These are phyloP conservation scores for Fusarium chaquense DNA, from an alignment of 2,329 filamentous ascomycete genomes.

Conservation along the genomic window DNA sequence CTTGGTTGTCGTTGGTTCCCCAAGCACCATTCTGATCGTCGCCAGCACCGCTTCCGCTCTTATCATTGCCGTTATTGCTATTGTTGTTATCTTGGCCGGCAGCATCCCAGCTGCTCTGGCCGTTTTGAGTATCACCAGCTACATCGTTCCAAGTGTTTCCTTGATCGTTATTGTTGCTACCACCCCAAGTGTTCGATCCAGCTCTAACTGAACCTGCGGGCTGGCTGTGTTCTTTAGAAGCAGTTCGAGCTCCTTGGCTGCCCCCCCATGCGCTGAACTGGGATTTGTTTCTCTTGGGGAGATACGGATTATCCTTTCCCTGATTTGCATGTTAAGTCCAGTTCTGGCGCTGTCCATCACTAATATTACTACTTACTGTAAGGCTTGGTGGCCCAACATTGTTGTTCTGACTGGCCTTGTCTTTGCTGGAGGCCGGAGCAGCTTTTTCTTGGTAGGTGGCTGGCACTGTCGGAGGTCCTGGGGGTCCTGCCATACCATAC, in stretches of 20 bases:
- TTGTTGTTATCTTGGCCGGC: conserved; percentile 4
- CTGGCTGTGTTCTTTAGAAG: conserved; percentile 25
- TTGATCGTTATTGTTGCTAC: conserved; percentile 24
- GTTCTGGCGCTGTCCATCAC: neutral
- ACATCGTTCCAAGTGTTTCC: conserved; percentile 28
- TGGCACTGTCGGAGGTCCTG: conserved; percentile 26
- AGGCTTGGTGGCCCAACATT: conserved; percentile 48
- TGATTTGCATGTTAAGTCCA: conserved; percentile 23
- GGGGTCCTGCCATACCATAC: conserved; percentile 40
- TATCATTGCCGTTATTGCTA: neutral
- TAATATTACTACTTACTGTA: conserved; percentile 31
- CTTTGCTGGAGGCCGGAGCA: conserved; percentile 34
- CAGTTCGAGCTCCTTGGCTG: conserved; percentile 20
- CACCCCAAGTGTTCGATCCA: conserved; percentile 30
- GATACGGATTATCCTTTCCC: conserved; percentile 47
- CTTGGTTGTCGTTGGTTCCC: conserved; percentile 14
- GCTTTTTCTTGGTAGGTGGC: conserved; percentile 6
- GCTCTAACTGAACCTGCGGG: conserved; percentile 21
- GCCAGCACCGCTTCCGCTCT: neutral
- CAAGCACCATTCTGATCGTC: conserved; percentile 17
- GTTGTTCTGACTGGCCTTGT: conserved; percentile 47
- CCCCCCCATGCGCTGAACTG: conserved; percentile 37
- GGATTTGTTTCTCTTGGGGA: conserved; percentile 36
- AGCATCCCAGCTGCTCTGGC: conserved; percentile 5
- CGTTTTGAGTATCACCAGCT: conserved; percentile 17